Conservation (phyloP, 768 basidiomycete species). For the Lepiota brunneoincarnata region DNA sequence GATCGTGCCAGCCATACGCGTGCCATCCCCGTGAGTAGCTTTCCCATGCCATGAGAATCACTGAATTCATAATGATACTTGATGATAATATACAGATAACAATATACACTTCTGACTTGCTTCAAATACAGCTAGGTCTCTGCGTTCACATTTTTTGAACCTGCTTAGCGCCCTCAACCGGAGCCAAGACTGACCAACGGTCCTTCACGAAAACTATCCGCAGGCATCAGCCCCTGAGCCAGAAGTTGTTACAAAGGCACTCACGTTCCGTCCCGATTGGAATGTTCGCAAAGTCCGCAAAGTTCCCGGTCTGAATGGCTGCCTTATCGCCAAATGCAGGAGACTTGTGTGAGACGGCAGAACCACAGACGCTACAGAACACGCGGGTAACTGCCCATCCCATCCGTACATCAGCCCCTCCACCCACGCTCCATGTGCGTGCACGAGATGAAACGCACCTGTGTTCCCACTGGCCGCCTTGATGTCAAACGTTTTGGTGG, state of each 20-base stretch:
- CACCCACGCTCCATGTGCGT: neutral
- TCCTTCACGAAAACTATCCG: constrained; percentile 33
- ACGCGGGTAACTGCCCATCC: constrained; percentile 27
- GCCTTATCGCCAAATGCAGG: constrained; percentile 30
- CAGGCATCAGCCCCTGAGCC: neutral
- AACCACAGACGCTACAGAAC: constrained; percentile 37
- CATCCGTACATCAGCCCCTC: neutral
- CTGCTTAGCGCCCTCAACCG: constrained; percentile 24
- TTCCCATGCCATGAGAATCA: neutral
- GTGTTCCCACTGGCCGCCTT: constrained; percentile 31
- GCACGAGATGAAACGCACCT: constrained; percentile 19
- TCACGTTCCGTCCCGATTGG: constrained; percentile 30
- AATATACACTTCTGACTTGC: too few species aligned
- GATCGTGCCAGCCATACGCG: constrained; percentile 1
- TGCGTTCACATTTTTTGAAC: constrained; percentile 12
- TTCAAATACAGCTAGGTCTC: too few species aligned
- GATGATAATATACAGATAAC: too few species aligned
- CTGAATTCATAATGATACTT: too few species aligned
- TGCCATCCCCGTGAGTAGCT: neutral
- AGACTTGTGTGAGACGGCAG: constrained; percentile 33
- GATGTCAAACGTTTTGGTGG: constrained; percentile 27
- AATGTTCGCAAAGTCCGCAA: constrained; percentile 26
- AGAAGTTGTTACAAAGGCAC: constrained; percentile 8
- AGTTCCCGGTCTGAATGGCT: constrained; percentile 38
- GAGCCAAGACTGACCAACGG: constrained; percentile 25